Base-by-base conservation (phyloP, 495 filamentous ascomycete genomes). In the Bombardia bombarda region DNA sequence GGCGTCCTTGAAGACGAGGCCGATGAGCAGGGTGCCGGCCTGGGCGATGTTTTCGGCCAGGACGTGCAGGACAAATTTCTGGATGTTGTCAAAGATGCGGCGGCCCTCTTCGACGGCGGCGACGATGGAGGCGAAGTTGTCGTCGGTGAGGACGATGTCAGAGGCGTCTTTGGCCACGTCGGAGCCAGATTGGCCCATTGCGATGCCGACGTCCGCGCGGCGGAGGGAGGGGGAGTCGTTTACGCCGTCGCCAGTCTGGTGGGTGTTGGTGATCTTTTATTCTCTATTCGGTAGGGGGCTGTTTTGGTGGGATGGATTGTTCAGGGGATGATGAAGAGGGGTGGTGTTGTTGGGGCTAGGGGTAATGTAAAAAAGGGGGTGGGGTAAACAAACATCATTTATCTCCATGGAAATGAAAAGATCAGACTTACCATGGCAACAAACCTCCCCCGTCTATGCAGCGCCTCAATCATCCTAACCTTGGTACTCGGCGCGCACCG, bases 101-200 rank as follows among this genome's bases (percentile, higher is more conserved):
- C 84, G 66, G 4, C 84, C 84, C 53, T 88, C 83, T 39, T 82
- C 75, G 26, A 87, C 78, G 8, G 82, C 83, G 16, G 77, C 78
- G 0, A 87, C 80, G 52, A 87, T 87, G 9, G 73, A 79, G 2
- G 83, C 81, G 50, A 90, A 90, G 59, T 94, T 90, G 56, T 93
- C 88, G 58, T 92, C 86, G 2, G 87, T 87, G 3, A 93, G 65
- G 2, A 93, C 85, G 55, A 93, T 88, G 53, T 90, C 86, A 0
- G 84, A 79, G 0, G 87, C 87, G 22, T 84, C 84, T 54, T 89
- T 93, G 14, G 88, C 89, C 2, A 94, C 88, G 50, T 94, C 89
- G 14, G 83, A 87, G 2, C 88, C 89, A 34, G 83, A 73, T 40
- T 82, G 73, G 8, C 85, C 86, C 84, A 90, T 90, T 22, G 85